Conservation (phyloP, 148 eudicot genomes). For the Tetragonia tetragonoides region DNA sequence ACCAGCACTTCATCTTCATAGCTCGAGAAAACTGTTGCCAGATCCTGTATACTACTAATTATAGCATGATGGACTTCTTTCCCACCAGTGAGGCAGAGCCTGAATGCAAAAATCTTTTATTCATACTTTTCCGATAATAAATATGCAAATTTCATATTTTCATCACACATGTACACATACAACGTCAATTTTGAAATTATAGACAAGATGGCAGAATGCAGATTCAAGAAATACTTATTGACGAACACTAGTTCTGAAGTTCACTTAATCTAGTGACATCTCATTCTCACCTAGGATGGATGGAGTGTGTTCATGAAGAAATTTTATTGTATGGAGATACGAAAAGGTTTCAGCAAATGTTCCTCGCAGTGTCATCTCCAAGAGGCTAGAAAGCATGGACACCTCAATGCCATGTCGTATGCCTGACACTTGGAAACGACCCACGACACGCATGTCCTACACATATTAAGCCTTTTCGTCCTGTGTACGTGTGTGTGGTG, state of each 20-base stretch:
- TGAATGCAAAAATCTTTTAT: constrained; percentile 34
- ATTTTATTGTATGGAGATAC: background rate
- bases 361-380: background rate
- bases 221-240: background rate
- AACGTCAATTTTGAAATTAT: background rate
- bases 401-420: too few relatives aligned
- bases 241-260: background rate
- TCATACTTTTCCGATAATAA: constrained; percentile 1
- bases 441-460: too few relatives aligned
- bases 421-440: too few relatives aligned
- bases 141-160: background rate
- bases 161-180: background rate
- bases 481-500: too few relatives aligned
- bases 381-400: too few relatives aligned
- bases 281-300: background rate
- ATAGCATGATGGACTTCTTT: constrained; percentile 93
- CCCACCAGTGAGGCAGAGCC: constrained; percentile 94
- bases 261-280: background rate
- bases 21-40: constrained; percentile 78
- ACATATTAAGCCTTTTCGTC: too few relatives aligned
- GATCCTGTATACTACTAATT: constrained; percentile 95
- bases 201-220: background rate
- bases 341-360: background rate
- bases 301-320: background rate
- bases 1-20: constrained; percentile 97